Percentiles rank a stretch among this genome's conserved stretches.
phyloP scores from a whole-genome alignment of 306 rosid genomes.

The Mucuna pruriens region DNA sequence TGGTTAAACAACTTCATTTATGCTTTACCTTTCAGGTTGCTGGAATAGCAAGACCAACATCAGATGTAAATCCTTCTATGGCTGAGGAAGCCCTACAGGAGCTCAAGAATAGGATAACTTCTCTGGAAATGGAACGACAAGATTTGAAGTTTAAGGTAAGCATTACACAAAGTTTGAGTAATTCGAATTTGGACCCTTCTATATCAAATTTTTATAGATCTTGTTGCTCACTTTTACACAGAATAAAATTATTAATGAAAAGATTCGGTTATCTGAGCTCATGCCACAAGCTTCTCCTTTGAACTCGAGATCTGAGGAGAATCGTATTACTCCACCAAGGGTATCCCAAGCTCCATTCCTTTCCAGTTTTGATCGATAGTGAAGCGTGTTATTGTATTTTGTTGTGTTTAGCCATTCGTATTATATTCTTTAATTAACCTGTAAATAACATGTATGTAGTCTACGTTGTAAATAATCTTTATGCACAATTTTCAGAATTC shows the following conservation, averaged over 20 bases:
- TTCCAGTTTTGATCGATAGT: conserved; percentile 81
- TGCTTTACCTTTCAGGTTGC: conserved; percentile 63
- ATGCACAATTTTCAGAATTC: neutral
- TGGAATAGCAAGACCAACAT: conserved; percentile 67
- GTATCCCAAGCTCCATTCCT: conserved; percentile 64
- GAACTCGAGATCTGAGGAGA: conserved; percentile 60
- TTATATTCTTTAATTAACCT: conserved; percentile 35
- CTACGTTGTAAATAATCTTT: neutral
- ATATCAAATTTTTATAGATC: neutral
- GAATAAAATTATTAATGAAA: conserved; percentile 73
- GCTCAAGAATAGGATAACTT: conserved; percentile 56
- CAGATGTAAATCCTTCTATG: conserved; percentile 60
- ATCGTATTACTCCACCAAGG: conserved; percentile 60
- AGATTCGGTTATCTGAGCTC: conserved; percentile 62
- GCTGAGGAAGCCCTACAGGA: conserved; percentile 81
- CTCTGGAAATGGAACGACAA: conserved; percentile 71
- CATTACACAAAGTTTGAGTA: neutral
- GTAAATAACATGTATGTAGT: conserved; percentile 43
- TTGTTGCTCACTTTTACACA: conserved; percentile 40
- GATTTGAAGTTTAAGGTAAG: conserved; percentile 81
- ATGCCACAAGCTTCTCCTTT: conserved; percentile 72
- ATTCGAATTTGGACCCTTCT: neutral
- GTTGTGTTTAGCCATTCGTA: conserved; percentile 12
- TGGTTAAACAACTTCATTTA: neutral
- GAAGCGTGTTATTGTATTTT: conserved; percentile 25